A percentile compares a stretch with the other conserved stretches of the same genome.
phyloP scores from a whole-genome alignment of 1,284 basidiomycete species.

The Fomitopsis schrenkii region DNA sequence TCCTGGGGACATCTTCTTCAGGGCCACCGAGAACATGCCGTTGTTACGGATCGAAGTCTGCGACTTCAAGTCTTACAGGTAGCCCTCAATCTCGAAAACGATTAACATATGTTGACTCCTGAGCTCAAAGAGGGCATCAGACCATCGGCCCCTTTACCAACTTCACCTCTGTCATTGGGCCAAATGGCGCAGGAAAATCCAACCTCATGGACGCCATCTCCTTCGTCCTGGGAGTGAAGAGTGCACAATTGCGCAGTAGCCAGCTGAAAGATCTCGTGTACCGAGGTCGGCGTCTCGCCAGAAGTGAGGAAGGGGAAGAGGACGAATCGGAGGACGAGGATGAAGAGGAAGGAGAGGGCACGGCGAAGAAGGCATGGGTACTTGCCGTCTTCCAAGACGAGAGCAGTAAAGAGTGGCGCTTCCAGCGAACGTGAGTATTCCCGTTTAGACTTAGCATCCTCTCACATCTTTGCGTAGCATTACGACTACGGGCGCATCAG shows the following conservation, averaged over 20 bases:
- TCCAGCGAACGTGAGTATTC: conserved; percentile 80
- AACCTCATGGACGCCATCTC: conserved; percentile 99
- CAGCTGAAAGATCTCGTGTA: conserved; percentile 96
- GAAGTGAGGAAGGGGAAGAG: conserved; percentile 46
- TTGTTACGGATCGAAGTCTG: conserved; percentile 79
- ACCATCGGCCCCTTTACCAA: conserved; percentile 87
- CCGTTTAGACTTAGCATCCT: background rate
- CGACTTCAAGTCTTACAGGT: conserved; percentile 92
- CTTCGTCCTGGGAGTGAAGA: conserved; percentile 96
- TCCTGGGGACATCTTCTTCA: too few species aligned
- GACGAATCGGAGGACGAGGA: conserved; percentile 43
- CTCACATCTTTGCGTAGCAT: conserved; percentile 49
- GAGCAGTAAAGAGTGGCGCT: conserved; percentile 80
- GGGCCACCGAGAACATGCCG: conserved; percentile 47
- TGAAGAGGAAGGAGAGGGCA: conserved; percentile 64
- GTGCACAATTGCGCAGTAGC: conserved; percentile 87
- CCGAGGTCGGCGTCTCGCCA: conserved; percentile 78
- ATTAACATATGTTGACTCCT: background rate
- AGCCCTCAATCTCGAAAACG: background rate
- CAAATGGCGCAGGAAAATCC: conserved; percentile 98
- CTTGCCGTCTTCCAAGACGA: conserved; percentile 85
- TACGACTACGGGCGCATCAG: conserved; percentile 79
- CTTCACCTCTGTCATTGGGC: conserved; percentile 96
- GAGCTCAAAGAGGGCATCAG: conserved; percentile 65
- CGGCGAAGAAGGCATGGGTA: conserved; percentile 92